phyloP scores from a whole-genome alignment of 2,329 filamentous ascomycete species.

The Paracamarosporium sp. region DNA sequence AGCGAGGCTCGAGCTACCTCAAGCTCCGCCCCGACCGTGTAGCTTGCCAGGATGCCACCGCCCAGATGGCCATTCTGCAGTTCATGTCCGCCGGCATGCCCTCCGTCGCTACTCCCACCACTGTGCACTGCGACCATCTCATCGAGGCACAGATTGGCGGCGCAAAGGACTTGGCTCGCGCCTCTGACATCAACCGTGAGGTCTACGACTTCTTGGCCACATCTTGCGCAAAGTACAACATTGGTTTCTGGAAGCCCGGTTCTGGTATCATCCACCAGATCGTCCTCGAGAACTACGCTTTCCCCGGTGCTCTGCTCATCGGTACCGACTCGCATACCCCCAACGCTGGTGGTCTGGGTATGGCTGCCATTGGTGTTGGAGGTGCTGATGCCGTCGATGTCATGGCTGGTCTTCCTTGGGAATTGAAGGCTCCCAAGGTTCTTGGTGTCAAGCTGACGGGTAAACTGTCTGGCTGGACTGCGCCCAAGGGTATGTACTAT shows the following conservation, averaged over 20 bases:
- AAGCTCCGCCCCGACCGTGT: constrained; percentile 97
- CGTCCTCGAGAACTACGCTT: constrained; percentile 97
- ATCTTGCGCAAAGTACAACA: constrained; percentile 98
- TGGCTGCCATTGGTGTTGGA: constrained; percentile 94
- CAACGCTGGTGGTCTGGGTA: constrained; percentile 95
- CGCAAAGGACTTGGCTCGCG: constrained; percentile 89
- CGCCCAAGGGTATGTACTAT: constrained; percentile 78
- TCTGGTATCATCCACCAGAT: constrained; percentile 99
- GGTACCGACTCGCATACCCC: constrained; percentile 98
- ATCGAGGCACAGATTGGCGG: constrained; percentile 97
- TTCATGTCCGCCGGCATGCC: constrained; percentile 99
- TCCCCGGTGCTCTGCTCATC: constrained; percentile 97
- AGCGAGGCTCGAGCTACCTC: constrained; percentile 94
- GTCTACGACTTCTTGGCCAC: constrained; percentile 97
- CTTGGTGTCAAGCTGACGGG: constrained; percentile 97
- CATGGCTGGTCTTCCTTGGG: constrained; percentile 97
- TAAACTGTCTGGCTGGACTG: constrained; percentile 85
- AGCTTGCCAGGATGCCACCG: constrained; percentile 98
- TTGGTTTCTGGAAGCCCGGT: constrained; percentile 98
- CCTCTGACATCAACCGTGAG: constrained; percentile 95
- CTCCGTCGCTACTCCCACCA: constrained; percentile 89
- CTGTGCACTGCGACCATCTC: constrained; percentile 98
- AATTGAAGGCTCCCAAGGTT: constrained; percentile 95
- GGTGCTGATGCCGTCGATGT: constrained; percentile 98
- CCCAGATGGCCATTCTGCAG: constrained; percentile 99